phyloP scores from a whole-genome alignment of 768 basidiomycete species.

The Asterophora lycoperdoides region DNA sequence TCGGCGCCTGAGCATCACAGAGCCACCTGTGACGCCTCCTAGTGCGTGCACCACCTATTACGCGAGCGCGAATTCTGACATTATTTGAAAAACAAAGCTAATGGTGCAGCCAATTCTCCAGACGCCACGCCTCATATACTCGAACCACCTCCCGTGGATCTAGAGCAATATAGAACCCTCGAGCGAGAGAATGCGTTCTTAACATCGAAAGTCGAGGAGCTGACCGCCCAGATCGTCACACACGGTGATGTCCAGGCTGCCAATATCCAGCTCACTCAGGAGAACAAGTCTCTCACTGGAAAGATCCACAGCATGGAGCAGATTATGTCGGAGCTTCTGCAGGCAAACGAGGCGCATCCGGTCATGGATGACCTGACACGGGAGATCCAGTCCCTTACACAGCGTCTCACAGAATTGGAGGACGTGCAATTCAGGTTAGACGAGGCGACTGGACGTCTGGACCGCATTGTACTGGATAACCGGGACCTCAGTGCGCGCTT shows the following conservation, averaged over 20 bases:
- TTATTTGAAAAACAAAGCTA: neutral
- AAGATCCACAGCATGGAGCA: constrained; percentile 28
- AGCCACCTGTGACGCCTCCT: neutral
- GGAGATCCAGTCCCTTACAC: constrained; percentile 7
- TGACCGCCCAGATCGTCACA: constrained; percentile 6
- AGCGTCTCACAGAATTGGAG: constrained; percentile 9
- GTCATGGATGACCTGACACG: constrained; percentile 23
- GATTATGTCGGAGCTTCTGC: constrained; percentile 25
- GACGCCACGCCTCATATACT: neutral
- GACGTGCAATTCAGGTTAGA: constrained; percentile 6
- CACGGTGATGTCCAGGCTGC: constrained; percentile 18
- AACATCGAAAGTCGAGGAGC: constrained; percentile 7
- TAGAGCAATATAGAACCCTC: constrained; percentile 2
- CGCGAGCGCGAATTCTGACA: no score
- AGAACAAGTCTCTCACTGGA: constrained; percentile 24
- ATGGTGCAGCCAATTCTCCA: no score
- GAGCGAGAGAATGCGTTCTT: constrained; percentile 9
- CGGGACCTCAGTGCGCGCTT: constrained; percentile 19
- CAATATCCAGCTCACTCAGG: constrained; percentile 24
- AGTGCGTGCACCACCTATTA: no score
- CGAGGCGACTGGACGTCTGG: constrained; percentile 9
- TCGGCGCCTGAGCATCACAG: no score
- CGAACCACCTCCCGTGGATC: neutral
- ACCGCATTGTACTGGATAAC: constrained; percentile 23
- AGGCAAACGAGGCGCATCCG: constrained; percentile 19